phyloP scores from a whole-genome alignment of 2,329 filamentous ascomycete genomes.

The Aspergillus sp. region DNA sequence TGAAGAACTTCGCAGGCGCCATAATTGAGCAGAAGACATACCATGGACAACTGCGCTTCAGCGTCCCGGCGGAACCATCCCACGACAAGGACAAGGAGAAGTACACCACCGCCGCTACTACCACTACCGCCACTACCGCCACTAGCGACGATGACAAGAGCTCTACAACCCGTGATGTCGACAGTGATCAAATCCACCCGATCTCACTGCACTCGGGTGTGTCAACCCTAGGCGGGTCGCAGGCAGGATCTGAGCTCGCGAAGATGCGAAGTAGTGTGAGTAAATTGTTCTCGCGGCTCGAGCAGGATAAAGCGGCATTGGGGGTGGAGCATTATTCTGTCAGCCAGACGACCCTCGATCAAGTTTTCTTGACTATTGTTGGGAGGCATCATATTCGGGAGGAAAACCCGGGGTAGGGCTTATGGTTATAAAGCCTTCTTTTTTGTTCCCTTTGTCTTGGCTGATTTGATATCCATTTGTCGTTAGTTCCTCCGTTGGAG shows the following conservation, averaged over 20 bases:
- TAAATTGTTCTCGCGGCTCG: slow-evolving; percentile 71
- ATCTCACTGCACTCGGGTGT: not conserved
- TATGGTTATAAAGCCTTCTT: not conserved
- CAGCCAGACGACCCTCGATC: slow-evolving; percentile 82
- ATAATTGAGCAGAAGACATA: slow-evolving; percentile 74
- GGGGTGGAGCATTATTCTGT: slow-evolving; percentile 87
- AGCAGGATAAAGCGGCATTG: slow-evolving; percentile 69
- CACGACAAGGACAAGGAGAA: not conserved
- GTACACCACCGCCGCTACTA: not conserved
- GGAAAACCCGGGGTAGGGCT: slow-evolving; percentile 51
- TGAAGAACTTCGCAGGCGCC: slow-evolving; percentile 63
- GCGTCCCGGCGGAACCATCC: slow-evolving; percentile 57
- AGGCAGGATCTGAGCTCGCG: not conserved
- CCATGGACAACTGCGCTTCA: slow-evolving; percentile 88
- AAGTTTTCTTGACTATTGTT: slow-evolving; percentile 88
- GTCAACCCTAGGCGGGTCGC: not conserved
- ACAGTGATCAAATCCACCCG: not conserved
- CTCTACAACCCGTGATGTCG: not conserved
- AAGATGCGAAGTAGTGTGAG: slow-evolving; percentile 43
- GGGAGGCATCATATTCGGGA: slow-evolving; percentile 78
- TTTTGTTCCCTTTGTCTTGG: not conserved
- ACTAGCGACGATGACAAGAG: not conserved
- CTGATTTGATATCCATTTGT: not conserved
- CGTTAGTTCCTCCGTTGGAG: too few relatives aligned
- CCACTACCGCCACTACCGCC: too few relatives aligned